Evolutionary conservation across 1,284 basidiomycete genomes (phyloP), one percentile per base, ranked within the genome.

Genomic region (Cryptococcus sp.): DNA sequence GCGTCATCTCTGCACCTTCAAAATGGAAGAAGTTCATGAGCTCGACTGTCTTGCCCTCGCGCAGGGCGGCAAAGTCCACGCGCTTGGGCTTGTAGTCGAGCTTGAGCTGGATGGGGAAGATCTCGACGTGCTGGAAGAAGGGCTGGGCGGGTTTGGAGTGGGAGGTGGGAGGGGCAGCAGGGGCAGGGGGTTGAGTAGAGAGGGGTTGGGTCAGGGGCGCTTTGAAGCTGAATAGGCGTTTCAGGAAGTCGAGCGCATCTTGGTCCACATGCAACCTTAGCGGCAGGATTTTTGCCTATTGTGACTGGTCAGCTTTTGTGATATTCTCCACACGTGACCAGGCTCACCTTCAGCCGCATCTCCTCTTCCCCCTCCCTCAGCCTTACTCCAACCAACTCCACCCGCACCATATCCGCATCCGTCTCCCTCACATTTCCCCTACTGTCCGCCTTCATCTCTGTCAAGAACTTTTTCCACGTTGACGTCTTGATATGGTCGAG

Each of bases 11-110:
- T 2, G 95, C 89, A 0, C 91, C 95, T 67, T 98, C 95, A 67
- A 98, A 99, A 76, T 98, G 94, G 86, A 99, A 98, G 74, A 98
- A 98, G 75, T 99, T 99, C 95, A 98, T 98, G 55, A 98, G 79
- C 73, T 98, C 96, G 60, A 96, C 95, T 0, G 92, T 93, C 72
- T 83, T 85, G 13, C 96, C 96, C 66, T 94, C 87, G 16, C 87
- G 83, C 49, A 98, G 79, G n/a, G 93, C 94, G 57, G 85, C 80
- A 75, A 97, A 96, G 75, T 98, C 91, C 23, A 98, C 92, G 4
- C 94, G 85, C 59, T 97, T 91, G 46, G 96, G 95, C 76, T 99
- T 98, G 77, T 98, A 99, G 73, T 99, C 95, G 9, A 98, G 81
- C 78, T 97, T 98, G 65, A 98, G 79, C 62, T 80, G 78, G 65